Conservation (phyloP, 139 green algal genomes). For the Micractinium sp. region DNA sequence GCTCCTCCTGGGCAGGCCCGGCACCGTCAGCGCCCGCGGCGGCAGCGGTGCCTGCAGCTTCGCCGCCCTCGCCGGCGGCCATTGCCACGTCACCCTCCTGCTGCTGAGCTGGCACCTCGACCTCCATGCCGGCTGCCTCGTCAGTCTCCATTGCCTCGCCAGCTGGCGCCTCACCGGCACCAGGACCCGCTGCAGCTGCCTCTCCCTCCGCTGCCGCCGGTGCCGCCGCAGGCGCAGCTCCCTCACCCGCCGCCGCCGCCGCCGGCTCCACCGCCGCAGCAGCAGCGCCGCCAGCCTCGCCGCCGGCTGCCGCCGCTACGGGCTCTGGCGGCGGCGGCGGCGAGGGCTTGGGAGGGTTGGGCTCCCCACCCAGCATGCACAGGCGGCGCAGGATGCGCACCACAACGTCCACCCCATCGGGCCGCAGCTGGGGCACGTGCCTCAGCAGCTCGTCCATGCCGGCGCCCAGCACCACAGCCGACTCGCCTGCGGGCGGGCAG, state of each 20-base stretch:
- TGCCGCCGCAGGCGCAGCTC: background rate
- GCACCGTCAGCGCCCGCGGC: background rate
- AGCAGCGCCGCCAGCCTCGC: background rate
- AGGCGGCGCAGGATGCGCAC: conserved; percentile 67
- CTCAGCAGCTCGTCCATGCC: conserved; percentile 93
- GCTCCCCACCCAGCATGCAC: conserved; percentile 69
- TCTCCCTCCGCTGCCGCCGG: conserved; percentile 7
- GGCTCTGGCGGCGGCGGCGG: background rate
- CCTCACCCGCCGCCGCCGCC: background rate
- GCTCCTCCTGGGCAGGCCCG: background rate
- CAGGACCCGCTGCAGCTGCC: background rate
- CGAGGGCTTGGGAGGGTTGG: conserved; percentile 5
- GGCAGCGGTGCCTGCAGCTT: background rate
- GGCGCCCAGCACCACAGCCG: conserved; percentile 75
- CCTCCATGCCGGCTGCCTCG: background rate
- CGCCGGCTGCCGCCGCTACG: background rate
- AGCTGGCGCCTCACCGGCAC: background rate
- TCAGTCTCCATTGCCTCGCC: conserved; percentile 32
- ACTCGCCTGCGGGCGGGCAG: conserved; percentile 72
- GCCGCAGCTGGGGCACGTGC: conserved; percentile 77
- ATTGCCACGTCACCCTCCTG: background rate
- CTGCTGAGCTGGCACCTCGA: conserved; percentile 25
- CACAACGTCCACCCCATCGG: conserved; percentile 70
- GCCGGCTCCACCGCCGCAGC: background rate
- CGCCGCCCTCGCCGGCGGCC: background rate